Evolutionary conservation across 257 asterid species (phyloP).

Genomic region (Anisodus acutangulus): DNA sequence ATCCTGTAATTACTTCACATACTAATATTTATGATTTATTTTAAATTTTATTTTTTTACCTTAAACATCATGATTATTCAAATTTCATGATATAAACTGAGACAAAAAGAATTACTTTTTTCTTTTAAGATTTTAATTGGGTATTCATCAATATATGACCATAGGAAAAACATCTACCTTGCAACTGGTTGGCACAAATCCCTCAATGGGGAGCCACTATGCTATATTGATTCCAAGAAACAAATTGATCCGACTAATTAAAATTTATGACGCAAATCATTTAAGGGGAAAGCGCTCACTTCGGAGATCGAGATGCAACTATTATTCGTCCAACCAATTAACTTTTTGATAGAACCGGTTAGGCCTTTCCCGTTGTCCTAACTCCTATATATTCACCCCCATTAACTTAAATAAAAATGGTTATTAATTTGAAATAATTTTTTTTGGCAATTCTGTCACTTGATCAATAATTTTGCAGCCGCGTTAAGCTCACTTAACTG

Average conservation of each 20-base stretch:
- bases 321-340: not conserved
- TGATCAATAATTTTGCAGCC: not conserved
- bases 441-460: not conserved
- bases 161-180: not conserved
- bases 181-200: not conserved
- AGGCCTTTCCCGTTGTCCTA: not conserved
- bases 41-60: too few species aligned
- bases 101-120: not conserved
- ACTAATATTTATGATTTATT: not conserved
- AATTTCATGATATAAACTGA: not conserved
- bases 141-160: too few species aligned
- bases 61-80: too few species aligned
- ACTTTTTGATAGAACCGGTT: not conserved
- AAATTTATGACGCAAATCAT: not conserved
- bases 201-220: not conserved
- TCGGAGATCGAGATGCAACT: not conserved
- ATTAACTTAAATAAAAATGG: not conserved
- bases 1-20: too few species aligned
- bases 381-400: not conserved
- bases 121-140: not conserved
- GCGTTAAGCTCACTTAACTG: not conserved
- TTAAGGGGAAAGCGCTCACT: not conserved
- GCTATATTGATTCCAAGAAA: too few species aligned
- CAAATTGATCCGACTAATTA: not conserved
- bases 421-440: not conserved